Evolutionary conservation across 352 stramenopile species (phyloP).

Genomic region (Pythium dissimile): DNA sequence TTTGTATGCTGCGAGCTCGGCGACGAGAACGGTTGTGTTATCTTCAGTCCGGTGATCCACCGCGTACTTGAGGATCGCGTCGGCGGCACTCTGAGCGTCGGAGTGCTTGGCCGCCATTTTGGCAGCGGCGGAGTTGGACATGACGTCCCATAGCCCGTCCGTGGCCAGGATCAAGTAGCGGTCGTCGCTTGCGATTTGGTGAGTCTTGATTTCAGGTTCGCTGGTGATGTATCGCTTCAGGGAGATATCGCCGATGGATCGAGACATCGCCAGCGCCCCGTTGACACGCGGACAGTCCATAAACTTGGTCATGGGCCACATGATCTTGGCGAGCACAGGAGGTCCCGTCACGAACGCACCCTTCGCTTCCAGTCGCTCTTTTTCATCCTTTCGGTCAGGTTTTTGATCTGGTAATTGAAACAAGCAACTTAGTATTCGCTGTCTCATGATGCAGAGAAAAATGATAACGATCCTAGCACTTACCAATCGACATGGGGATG

Average conservation of each 20-base stretch:
- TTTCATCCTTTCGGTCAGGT: conserved; percentile 71
- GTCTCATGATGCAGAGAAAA: no score
- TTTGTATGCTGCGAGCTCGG: conserved; percentile 57
- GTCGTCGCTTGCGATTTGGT: conserved; percentile 49
- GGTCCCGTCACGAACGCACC: conserved; percentile 64
- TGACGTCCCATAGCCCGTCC: conserved; percentile 83
- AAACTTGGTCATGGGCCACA: conserved; percentile 76
- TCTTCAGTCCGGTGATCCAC: conserved; percentile 53
- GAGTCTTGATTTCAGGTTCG: conserved; percentile 72
- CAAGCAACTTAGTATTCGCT: background rate
- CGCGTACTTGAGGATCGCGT: conserved; percentile 58
- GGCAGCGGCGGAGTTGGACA: conserved; percentile 59
- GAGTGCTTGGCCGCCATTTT: conserved; percentile 47
- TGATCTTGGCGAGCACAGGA: conserved; percentile 55
- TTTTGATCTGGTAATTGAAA: conserved; percentile 62
- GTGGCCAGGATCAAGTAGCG: conserved; percentile 79
- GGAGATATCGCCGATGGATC: conserved; percentile 79
- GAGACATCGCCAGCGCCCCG: conserved; percentile 72
- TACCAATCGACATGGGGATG: conserved; percentile 58
- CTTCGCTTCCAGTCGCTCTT: conserved; percentile 62
- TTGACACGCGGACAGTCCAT: conserved; percentile 82
- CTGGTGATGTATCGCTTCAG: conserved; percentile 75
- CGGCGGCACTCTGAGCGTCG: conserved; percentile 52
- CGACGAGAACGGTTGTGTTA: conserved; percentile 80
- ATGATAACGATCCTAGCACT: no score